Evolutionary conservation across 2,329 filamentous ascomycete genomes (phyloP), one percentile per base, ranked within the genome.

Genomic region (Talaromyces sp.): DNA sequence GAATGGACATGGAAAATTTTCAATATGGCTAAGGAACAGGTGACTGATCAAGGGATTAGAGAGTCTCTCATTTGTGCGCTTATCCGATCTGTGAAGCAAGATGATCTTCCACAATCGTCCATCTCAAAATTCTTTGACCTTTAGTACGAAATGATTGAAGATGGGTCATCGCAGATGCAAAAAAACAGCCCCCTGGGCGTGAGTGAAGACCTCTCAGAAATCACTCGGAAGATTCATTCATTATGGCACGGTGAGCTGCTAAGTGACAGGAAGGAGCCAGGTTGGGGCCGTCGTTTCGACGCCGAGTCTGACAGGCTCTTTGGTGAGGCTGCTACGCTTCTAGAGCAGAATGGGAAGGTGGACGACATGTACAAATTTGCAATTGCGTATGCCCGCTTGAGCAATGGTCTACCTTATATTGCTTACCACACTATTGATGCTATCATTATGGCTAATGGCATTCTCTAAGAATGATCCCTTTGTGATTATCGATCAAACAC

Each of bases 331-430:
- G 43, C 25, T 22, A 10, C 3, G 19, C 35, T 61, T 9, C 31
- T 50, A n/a, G 58, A 33, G 9, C 22, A 43, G 45, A 52, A 54
- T 39, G 17, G 60, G 45, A 62, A 62, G 1, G 15, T 25, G 7
- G 60, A 62, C 22, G 49, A 54, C 9, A 43, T 43, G 31, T 62
- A 52, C 25, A 62, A 62, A 31, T 62, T 54, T 41, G 60, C 60
- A 11, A 54, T 54, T 22, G 60, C 60, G 1, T 62, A 37, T 62
- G 60, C 47, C 7, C 47, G 47, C 25, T 54, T 62, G 60, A 62
- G 47, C 39, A 62, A 39, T 35, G 60, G 33, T 7, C 17, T 54
- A 22, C 47, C 60, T n/a, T 62, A 62, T 54, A 25, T 62, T 25
- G 47, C 60, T 39, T 39, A 62, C 54, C 60, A 54, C 17, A 54